These are phyloP conservation scores for Pelargonium australe DNA, from an alignment of 441 rosid species.

Conservation along the genomic window DNA sequence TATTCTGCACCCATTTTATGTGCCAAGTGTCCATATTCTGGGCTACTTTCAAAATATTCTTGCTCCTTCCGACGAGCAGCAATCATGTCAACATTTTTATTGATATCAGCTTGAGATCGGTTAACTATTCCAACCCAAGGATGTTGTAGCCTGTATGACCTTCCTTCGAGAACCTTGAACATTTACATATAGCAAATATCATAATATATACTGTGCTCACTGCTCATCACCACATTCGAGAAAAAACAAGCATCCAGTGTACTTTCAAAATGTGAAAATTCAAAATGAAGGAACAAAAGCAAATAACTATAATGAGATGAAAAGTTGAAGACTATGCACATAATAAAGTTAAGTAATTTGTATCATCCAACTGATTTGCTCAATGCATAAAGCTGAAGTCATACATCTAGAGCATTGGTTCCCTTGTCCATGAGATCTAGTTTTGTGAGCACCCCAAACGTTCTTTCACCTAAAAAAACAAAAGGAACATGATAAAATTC, in stretches of 20 bases:
- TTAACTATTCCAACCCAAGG: slow-evolving; percentile 99
- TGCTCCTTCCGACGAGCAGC: slow-evolving; percentile 86
- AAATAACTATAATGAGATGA: background rate
- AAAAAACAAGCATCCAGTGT: background rate
- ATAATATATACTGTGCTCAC: slow-evolving; percentile 2
- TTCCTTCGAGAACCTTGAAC: slow-evolving; percentile 87
- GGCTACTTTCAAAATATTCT: slow-evolving; percentile 95
- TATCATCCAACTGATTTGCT: slow-evolving; percentile 12
- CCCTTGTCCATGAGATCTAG: slow-evolving; percentile 99
- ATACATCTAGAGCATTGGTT: slow-evolving; percentile 85
- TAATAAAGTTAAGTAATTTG: slow-evolving; percentile 15
- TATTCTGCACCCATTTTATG: slow-evolving; percentile 96
- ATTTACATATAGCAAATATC: slow-evolving; percentile 22
- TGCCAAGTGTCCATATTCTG: slow-evolving; percentile 93
- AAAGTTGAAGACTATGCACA: background rate
- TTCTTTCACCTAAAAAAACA: slow-evolving; percentile 68
- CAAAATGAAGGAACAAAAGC: background rate
- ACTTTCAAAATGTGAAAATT: background rate
- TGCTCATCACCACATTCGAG: background rate
- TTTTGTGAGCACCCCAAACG: slow-evolving; percentile 93
- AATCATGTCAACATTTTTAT: slow-evolving; percentile 91
- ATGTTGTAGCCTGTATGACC: slow-evolving; percentile 89
- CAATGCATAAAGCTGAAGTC: slow-evolving; percentile 13
- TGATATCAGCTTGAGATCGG: slow-evolving; percentile 99
- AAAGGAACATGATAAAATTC: no score